Conservation (phyloP, 441 rosid genomes). For the Adansonia grandidieri region DNA sequence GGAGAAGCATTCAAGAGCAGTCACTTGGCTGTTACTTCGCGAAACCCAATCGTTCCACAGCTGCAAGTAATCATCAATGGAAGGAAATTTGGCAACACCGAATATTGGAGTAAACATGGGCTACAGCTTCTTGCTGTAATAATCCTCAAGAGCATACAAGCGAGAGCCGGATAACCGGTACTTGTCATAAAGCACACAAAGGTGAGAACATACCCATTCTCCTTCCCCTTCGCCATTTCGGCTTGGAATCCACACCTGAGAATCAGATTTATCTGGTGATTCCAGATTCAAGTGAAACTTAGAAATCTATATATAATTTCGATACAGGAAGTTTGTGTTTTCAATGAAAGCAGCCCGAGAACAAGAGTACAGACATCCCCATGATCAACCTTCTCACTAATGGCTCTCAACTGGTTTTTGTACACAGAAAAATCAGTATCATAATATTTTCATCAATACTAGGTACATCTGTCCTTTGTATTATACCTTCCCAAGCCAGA, state of each 20-base stretch:
- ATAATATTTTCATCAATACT: background rate
- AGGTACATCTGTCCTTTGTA: background rate
- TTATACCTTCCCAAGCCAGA: background rate
- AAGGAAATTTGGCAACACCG: conserved; percentile 9
- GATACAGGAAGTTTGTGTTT: background rate
- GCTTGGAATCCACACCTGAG: conserved; percentile 7
- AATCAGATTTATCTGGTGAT: background rate
- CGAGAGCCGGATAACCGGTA: background rate
- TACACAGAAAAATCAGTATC: background rate
- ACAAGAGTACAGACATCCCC: conserved; percentile 5
- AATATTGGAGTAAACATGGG: conserved; percentile 17
- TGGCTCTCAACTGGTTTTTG: conserved; percentile 13
- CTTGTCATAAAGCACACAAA: conserved; percentile 8
- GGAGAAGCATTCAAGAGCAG: conserved; percentile 23
- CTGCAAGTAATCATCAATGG: background rate
- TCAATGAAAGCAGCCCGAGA: background rate
- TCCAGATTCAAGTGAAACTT: conserved; percentile 11
- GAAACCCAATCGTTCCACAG: background rate
- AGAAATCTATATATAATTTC: background rate
- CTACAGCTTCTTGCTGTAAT: background rate
- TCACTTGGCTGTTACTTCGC: conserved; percentile 4
- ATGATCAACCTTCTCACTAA: conserved; percentile 10
- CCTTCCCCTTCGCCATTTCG: background rate
- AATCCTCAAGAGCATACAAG: background rate
- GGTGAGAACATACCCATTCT: background rate